phyloP scores from a whole-genome alignment of 163 green algal genomes.

The Scenedesmus sp. region DNA sequence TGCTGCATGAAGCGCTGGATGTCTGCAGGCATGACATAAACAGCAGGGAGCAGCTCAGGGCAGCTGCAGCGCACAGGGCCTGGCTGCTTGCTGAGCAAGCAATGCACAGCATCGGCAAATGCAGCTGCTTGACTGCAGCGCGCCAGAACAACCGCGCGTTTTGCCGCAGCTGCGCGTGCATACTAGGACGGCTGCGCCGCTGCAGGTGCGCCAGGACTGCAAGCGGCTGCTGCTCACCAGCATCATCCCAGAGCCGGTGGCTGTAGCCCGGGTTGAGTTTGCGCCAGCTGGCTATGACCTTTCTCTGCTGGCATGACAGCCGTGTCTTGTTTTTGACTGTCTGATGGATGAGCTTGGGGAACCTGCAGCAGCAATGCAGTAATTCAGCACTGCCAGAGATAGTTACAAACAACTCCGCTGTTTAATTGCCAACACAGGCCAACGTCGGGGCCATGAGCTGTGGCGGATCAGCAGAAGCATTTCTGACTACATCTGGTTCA shows the following conservation, averaged over 20 bases:
- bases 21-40: neutral
- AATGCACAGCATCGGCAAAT: no score
- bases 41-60: neutral
- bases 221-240: neutral
- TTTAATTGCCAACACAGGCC: no score
- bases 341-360: slow-evolving; percentile 38
- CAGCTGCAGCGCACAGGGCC: neutral
- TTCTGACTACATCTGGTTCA: neutral
- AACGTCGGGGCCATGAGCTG: no score
- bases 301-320: slow-evolving; percentile 29
- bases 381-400: neutral
- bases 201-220: neutral
- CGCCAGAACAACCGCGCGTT: neutral
- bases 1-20: slow-evolving; percentile 1
- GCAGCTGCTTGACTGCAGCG: no score
- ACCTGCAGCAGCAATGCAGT: neutral
- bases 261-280: slow-evolving; percentile 9
- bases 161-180: neutral
- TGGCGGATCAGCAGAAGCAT: neutral
- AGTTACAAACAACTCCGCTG: no score
- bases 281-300: slow-evolving; percentile 24
- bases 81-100: neutral
- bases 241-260: slow-evolving; percentile 41
- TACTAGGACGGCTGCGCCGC: neutral
- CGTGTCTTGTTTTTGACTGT: slow-evolving; percentile 9